Evolutionary conservation across 306 rosid species (phyloP).

Genomic region (Acmispon strigosus): DNA sequence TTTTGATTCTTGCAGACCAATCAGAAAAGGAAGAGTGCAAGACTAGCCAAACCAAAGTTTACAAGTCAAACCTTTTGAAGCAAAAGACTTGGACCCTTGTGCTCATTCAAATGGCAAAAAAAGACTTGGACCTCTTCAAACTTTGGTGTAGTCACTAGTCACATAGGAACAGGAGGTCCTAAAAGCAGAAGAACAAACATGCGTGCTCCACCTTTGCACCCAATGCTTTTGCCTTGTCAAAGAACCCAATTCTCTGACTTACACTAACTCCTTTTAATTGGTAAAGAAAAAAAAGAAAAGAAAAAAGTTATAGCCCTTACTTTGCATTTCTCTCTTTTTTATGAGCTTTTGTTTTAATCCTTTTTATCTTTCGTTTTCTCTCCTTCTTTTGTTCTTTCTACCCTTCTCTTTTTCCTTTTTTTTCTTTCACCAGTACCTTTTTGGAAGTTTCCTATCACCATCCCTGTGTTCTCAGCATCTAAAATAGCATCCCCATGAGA

Average conservation of each 20-base stretch:
- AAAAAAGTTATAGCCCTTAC: conserved; percentile 29
- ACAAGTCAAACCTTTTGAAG: conserved; percentile 70
- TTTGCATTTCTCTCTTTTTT: conserved; percentile 22
- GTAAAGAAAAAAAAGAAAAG: conserved; percentile 2
- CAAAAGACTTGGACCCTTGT: conserved; percentile 39
- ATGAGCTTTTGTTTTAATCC: conserved; percentile 40
- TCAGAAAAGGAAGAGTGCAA: conserved; percentile 16
- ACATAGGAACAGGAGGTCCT: conserved; percentile 30
- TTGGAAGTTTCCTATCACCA: conserved; percentile 79
- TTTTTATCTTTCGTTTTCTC: conserved; percentile 30
- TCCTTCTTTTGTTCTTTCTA: background rate
- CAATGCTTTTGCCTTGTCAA: conserved; percentile 52
- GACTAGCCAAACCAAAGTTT: conserved; percentile 23
- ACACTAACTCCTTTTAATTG: conserved; percentile 23
- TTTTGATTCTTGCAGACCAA: background rate
- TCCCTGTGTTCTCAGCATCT: conserved; percentile 19
- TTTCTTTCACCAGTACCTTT: conserved; percentile 31
- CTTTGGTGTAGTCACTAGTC: conserved; percentile 17
- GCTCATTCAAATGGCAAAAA: conserved; percentile 14
- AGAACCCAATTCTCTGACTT: conserved; percentile 55
- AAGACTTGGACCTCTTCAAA: conserved; percentile 41
- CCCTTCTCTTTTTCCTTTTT: conserved; percentile 19
- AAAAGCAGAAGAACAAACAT: conserved; percentile 39
- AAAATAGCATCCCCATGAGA: background rate
- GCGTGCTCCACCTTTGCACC: conserved; percentile 55